Evolutionary conservation across 371 early-diverging fungal species (phyloP).

Genomic region (Gilbertella persicaria): DNA sequence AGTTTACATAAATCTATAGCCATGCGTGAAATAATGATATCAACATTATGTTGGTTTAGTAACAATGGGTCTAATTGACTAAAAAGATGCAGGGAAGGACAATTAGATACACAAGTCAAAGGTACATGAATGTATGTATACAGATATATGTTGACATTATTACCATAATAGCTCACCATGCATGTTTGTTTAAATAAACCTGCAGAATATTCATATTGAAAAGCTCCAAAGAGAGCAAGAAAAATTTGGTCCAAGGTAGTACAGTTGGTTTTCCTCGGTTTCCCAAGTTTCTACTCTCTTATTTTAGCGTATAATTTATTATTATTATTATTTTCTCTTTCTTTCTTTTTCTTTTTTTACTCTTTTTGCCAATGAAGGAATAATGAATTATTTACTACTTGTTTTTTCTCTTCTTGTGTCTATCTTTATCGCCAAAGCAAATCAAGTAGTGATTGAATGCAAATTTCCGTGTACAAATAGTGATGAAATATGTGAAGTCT

Average conservation of each 20-base stretch:
- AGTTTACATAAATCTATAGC: no score
- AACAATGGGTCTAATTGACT: no score
- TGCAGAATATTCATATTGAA: no score
- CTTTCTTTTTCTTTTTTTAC: not conserved
- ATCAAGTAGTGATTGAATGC: conserved; percentile 18
- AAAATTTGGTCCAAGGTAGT: not conserved
- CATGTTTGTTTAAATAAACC: no score
- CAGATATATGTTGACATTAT: no score
- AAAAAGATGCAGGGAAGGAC: no score
- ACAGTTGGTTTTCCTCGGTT: not conserved
- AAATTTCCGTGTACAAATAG: conserved; percentile 17
- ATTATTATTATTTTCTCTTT: not conserved
- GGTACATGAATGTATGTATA: no score
- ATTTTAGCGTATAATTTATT: not conserved
- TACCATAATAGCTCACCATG: no score
- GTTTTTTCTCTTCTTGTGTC: not conserved
- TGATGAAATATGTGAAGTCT: conserved; percentile 14
- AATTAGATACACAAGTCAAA: no score
- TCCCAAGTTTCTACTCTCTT: not conserved
- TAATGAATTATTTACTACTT: not conserved
- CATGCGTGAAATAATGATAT: no score
- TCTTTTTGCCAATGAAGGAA: not conserved
- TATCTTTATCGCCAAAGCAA: not conserved
- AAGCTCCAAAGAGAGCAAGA: not conserved
- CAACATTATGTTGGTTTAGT: no score